Conservation (phyloP, 2,329 filamentous ascomycete species). For the Seiridium unicorne region DNA sequence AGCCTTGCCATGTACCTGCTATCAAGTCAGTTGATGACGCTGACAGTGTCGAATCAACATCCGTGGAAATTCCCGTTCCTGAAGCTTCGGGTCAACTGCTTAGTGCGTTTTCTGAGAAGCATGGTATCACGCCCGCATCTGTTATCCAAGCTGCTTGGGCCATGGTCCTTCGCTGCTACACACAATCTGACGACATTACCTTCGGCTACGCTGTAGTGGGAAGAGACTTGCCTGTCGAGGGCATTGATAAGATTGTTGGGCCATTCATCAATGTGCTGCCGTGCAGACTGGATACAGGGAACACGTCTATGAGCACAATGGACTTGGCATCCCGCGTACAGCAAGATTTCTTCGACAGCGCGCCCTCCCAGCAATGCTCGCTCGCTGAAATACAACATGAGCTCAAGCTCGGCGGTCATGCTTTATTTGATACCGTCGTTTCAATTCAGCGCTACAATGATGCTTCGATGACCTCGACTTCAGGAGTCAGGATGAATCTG, state of each 20-base stretch:
- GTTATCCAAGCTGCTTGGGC: slow-evolving; percentile 5
- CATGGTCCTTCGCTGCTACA: slow-evolving; percentile 2
- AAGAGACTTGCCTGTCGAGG: not conserved
- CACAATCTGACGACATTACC: not conserved
- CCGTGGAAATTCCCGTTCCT: not conserved
- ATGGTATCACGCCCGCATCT: slow-evolving; percentile 1
- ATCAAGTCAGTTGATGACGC: not conserved
- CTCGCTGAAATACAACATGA: slow-evolving; percentile 9
- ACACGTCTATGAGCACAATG: not conserved
- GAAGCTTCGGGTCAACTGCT: not conserved
- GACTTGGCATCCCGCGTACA: slow-evolving; percentile 2
- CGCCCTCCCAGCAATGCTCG: slow-evolving; percentile 6
- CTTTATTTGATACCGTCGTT: slow-evolving; percentile 4
- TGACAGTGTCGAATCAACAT: not conserved
- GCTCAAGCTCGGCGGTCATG: not conserved
- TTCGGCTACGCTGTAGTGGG: not conserved
- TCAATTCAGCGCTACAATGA: slow-evolving; percentile 9
- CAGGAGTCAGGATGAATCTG: slow-evolving; percentile 7
- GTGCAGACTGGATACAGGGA: slow-evolving; percentile 1
- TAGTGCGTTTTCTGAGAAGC: not conserved
- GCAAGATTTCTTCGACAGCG: slow-evolving; percentile 6
- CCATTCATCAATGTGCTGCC: slow-evolving; percentile 7
- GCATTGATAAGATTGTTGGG: slow-evolving; percentile 2
- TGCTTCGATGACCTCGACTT: not conserved
- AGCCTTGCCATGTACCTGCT: not conserved